phyloP scores from a whole-genome alignment of 495 filamentous ascomycete genomes.

The Tuber microsphaerosporum region DNA sequence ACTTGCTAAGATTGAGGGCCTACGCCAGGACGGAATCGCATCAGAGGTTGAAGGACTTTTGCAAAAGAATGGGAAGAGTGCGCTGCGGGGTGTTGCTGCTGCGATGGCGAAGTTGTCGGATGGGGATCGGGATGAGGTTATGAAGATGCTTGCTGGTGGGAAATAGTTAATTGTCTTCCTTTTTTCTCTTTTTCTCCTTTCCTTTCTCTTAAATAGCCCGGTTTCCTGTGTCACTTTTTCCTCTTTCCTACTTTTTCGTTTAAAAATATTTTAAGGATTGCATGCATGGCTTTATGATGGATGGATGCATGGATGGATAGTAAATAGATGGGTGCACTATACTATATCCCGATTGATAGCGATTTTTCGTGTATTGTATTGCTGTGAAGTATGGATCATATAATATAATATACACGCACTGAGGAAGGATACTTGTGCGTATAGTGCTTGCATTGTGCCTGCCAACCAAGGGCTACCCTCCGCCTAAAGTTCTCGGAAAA shows the following conservation, averaged over 20 bases:
- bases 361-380: neutral
- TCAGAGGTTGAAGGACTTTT: conserved; percentile 71
- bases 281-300: neutral
- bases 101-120: conserved; percentile 78
- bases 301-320: neutral
- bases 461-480: neutral
- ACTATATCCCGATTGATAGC: neutral
- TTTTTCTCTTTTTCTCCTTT: conserved; percentile 24
- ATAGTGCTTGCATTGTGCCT: neutral
- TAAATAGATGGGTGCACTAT: neutral
- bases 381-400: neutral
- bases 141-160: conserved; percentile 58
- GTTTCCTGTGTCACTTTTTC: conserved; percentile 7
- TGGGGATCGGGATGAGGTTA: conserved; percentile 74
- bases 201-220: conserved; percentile 14
- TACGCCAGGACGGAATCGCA: conserved; percentile 70
- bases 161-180: conserved; percentile 8
- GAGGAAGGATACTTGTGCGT: neutral
- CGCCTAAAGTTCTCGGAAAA: neutral
- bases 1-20: conserved; percentile 65
- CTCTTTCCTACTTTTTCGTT: neutral
- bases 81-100: conserved; percentile 79
- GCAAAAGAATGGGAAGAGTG: conserved; percentile 64
- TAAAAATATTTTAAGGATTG: conserved; percentile 6
- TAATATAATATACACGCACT: neutral